phyloP scores from a whole-genome alignment of 176 grass and related monocot species.

The Carex kokanica region DNA sequence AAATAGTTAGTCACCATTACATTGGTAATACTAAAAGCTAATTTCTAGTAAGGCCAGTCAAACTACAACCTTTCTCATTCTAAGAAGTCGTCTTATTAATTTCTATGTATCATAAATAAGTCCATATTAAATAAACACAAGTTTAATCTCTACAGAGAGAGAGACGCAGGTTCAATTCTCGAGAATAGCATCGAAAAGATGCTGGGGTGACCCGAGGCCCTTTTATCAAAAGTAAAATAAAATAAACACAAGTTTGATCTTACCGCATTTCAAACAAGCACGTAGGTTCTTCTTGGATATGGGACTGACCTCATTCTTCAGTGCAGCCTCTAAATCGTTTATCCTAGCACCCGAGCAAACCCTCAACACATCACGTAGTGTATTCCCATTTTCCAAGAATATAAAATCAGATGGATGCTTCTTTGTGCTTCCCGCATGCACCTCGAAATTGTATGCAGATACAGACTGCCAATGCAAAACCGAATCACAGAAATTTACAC shows the following conservation, averaged over 20 bases:
- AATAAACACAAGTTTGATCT: conserved; percentile 19
- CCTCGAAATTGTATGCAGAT: conserved; percentile 57
- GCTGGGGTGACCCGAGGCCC: no score
- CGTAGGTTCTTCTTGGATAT: conserved; percentile 25
- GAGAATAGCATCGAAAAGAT: no score
- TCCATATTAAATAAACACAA: conserved; percentile 13
- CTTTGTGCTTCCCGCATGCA: conserved; percentile 73
- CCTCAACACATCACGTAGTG: conserved; percentile 51
- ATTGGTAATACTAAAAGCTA: background rate
- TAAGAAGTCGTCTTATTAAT: background rate
- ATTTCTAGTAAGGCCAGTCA: background rate
- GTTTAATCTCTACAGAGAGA: background rate
- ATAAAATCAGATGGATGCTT: conserved; percentile 72
- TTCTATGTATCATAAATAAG: background rate
- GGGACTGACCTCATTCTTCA: conserved; percentile 47
- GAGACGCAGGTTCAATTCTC: no score
- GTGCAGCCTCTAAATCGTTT: conserved; percentile 45
- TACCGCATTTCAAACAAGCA: conserved; percentile 68
- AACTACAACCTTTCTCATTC: background rate
- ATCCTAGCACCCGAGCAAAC: conserved; percentile 38
- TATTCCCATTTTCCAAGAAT: conserved; percentile 64
- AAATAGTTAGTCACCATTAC: background rate
- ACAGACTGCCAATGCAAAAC: conserved; percentile 46
- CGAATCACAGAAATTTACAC: background rate
- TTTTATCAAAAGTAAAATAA: no score